A percentile compares a stretch with the other conserved stretches of the same genome.
Conservation (phyloP, 202 grass and related monocot species). For the Panicum virgatum region DNA sequence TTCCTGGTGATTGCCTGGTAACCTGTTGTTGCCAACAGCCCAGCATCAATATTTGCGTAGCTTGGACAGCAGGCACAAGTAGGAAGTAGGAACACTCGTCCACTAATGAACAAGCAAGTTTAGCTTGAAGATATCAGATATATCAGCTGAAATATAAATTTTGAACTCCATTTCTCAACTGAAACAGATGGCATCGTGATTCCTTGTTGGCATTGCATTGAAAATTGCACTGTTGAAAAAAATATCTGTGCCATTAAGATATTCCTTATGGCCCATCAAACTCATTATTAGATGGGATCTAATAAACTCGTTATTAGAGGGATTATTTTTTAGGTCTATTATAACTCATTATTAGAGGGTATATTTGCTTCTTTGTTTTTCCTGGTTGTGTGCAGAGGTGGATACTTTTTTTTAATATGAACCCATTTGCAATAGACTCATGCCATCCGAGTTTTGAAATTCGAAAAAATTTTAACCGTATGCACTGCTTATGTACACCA, state of each 20-base stretch:
- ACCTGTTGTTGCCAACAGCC: background rate
- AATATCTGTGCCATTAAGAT: background rate
- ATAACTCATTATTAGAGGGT: too few species aligned
- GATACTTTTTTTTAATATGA: background rate
- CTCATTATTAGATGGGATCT: background rate
- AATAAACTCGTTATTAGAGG: too few species aligned
- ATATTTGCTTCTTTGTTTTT: background rate
- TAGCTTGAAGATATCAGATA: background rate
- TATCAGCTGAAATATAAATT: background rate
- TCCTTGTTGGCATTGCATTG: background rate
- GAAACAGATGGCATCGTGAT: conserved; percentile 2
- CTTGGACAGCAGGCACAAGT: background rate
- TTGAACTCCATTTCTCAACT: conserved; percentile 14
- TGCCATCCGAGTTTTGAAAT: background rate
- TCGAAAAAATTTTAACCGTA: conserved; percentile 16
- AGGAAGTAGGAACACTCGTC: background rate
- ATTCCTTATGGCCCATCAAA: background rate
- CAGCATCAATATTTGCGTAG: background rate
- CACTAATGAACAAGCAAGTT: background rate
- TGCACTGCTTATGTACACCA: conserved; percentile 32
- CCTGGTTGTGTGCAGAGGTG: background rate
- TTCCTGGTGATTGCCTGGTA: background rate
- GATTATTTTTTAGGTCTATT: too few species aligned
- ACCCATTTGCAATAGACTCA: background rate
- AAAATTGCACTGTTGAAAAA: background rate